These are phyloP conservation scores for Puccinia coronata DNA, from an alignment of 1,284 basidiomycete species.

Conservation along the genomic window DNA sequence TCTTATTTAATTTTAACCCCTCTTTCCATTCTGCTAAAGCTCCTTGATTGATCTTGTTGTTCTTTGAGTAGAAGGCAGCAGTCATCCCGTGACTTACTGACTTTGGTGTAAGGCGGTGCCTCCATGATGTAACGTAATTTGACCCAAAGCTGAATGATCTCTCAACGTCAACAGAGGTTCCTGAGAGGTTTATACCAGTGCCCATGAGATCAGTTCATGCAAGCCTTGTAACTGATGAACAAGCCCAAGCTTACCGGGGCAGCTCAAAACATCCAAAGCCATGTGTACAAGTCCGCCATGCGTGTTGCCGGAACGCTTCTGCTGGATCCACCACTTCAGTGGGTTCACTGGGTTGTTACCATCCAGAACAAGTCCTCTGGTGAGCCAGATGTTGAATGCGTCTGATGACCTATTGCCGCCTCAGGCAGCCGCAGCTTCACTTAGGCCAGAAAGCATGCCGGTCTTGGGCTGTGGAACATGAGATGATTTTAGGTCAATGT, in stretches of 20 bases:
- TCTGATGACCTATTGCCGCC: background rate
- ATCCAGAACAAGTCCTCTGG: background rate
- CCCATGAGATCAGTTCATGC: too few relatives aligned
- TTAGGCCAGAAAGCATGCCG: background rate
- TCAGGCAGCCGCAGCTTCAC: background rate
- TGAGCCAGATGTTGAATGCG: background rate
- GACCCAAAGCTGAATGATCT: too few relatives aligned
- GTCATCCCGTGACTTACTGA: slow-evolving; percentile 1
- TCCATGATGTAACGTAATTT: too few relatives aligned
- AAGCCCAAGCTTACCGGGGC: background rate
- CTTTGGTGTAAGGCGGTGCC: background rate
- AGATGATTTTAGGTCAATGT: too few relatives aligned
- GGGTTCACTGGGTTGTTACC: background rate
- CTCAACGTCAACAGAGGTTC: slow-evolving; percentile 6
- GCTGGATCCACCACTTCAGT: slow-evolving; percentile 7
- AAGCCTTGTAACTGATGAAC: too few relatives aligned
- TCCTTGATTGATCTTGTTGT: background rate
- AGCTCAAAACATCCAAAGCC: background rate
- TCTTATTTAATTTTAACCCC: too few relatives aligned
- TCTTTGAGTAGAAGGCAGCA: background rate
- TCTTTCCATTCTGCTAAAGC: too few relatives aligned
- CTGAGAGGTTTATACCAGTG: too few relatives aligned
- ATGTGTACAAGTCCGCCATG: background rate
- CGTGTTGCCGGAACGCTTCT: background rate
- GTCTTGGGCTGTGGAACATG: background rate